phyloP scores from a whole-genome alignment of 169 alveolate species.

The Eimeria maxima region DNA sequence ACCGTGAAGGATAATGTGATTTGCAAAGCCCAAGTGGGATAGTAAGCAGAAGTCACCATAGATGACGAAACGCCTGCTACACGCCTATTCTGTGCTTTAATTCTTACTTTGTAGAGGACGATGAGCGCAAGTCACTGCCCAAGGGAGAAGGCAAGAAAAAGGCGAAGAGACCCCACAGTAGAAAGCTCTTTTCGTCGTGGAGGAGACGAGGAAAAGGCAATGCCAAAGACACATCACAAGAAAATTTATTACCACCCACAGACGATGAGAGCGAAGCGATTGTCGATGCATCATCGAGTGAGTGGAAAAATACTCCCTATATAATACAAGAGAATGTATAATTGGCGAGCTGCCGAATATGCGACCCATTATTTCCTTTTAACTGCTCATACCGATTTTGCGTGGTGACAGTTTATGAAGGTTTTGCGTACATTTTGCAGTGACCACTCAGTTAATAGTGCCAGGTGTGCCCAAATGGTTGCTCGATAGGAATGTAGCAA shows the following conservation, averaged over 20 bases:
- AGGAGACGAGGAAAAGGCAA: background rate
- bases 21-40: background rate
- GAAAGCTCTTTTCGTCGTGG: background rate
- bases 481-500: background rate
- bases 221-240: conserved; percentile 1
- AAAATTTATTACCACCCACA: background rate
- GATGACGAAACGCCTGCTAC: background rate
- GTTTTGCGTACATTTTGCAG: background rate
- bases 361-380: background rate
- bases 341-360: background rate
- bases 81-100: background rate
- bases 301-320: background rate
- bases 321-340: background rate
- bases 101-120: background rate
- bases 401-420: too few species aligned
- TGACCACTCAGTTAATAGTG: background rate
- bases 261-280: background rate
- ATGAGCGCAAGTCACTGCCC: background rate
- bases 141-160: background rate
- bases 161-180: background rate
- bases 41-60: background rate
- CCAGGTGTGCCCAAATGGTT: background rate
- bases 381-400: too few species aligned
- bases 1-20: background rate
- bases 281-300: background rate